Base-by-base conservation (phyloP, 129 eudicot genomes). In the Apium graveolens region DNA sequence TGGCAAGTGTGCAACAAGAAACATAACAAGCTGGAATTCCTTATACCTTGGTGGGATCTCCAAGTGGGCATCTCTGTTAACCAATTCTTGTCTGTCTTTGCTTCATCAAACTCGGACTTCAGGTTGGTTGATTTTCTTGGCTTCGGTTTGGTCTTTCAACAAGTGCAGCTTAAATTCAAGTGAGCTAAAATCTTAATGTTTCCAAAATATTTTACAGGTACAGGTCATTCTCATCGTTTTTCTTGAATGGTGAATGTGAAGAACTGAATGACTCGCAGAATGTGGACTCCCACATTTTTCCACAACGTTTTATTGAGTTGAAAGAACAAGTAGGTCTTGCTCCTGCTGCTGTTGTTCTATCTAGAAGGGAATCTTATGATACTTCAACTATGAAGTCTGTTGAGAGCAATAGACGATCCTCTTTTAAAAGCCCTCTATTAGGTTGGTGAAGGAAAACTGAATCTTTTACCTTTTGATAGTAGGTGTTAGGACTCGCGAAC, bases 31-130 rank as follows among this genome's bases (percentile, higher is more conserved):
- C 89, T 95, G 27, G 97, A 95, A 79, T 90, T 90, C 86, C 88
- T 95, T 66, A 90, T 95, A 53, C 99, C 99, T 27, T 95, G 99
- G 99, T 95, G 99, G 99, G 99, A 95, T 80, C 85, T 92, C 72
- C 99, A 95, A 87, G 82, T 90, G 31, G 99, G 99, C 31, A 86
- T 95, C 65, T 95, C 99, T 24, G 85, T 92, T 80, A 89, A 90
- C 86, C 97, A 95, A 84, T 95, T 95, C 91, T 60, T 92, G 80
- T 89, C 99, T 38, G 89, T 95, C 81, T 92, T 95, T 84, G 97
- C 94, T 79, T 89, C 97, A 55, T 86, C 97, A 72, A 92, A 92
- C 78, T 90, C 96, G 8, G 99, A 95, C 86, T 92, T 90, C 87
- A 95, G 98, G 98, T 95, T 55, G 26, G 75, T 2, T 34, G 55